These are phyloP conservation scores for Papilionanthe hybrid DNA, from an alignment of 116 monocot genomes.

Conservation along the genomic window DNA sequence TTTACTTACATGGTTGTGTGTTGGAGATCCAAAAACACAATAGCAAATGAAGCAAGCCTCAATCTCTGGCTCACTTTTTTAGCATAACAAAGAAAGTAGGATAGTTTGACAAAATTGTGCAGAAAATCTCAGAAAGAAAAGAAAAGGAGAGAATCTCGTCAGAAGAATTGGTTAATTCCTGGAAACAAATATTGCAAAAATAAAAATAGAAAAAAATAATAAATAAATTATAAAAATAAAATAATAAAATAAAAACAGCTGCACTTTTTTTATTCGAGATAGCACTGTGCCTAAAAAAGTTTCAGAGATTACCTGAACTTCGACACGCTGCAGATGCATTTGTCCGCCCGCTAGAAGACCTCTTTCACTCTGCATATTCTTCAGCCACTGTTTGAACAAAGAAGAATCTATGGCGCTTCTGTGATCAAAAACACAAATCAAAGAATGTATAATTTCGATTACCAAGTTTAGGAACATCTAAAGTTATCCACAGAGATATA, in stretches of 20 bases:
- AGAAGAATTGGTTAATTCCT: background rate
- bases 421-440: slow-evolving; percentile 11
- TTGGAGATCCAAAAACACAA: background rate
- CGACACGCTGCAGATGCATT: slow-evolving; percentile 55
- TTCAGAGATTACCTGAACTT: slow-evolving; percentile 59
- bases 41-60: background rate
- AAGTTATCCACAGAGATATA: background rate
- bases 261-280: background rate
- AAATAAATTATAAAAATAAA: no score
- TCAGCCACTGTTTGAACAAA: slow-evolving; percentile 82
- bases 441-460: background rate
- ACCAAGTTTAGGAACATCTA: background rate
- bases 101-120: background rate
- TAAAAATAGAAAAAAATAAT: background rate
- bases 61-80: background rate
- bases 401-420: slow-evolving; percentile 66
- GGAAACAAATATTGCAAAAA: background rate
- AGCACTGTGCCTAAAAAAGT: background rate
- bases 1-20: background rate
- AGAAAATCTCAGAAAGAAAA: background rate
- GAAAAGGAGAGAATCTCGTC: background rate
- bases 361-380: slow-evolving; percentile 71
- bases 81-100: background rate
- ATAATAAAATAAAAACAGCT: no score
- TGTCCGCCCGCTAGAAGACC: slow-evolving; percentile 60